Percentiles rank a stretch among this genome's conserved stretches.
Evolutionary conservation across 768 basidiomycete genomes (phyloP).

Genomic region (Boletus coccyginus): DNA sequence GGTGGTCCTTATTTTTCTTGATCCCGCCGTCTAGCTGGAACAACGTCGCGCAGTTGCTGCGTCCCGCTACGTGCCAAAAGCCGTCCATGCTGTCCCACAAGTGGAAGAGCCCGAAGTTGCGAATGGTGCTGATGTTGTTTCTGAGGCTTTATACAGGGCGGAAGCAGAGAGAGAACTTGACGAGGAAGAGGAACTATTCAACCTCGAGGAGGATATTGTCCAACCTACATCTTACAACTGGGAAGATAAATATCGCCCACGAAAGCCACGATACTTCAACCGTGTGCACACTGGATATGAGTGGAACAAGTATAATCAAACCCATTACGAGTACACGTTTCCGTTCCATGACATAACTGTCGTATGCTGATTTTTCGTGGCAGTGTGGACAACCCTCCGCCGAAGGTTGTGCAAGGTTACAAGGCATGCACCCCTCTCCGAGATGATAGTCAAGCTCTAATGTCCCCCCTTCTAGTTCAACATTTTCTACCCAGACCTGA

Average conservation of each 20-base stretch:
- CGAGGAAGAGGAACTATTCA: slow-evolving; percentile 95
- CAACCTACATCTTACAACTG: slow-evolving; percentile 90
- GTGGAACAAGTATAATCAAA: slow-evolving; percentile 99
- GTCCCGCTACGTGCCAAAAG: slow-evolving; percentile 85
- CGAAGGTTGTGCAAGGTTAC: slow-evolving; percentile 99
- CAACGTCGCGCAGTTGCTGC: slow-evolving; percentile 80
- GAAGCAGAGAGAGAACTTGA: slow-evolving; percentile 93
- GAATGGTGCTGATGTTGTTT: slow-evolving; percentile 72
- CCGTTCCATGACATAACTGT: background rate
- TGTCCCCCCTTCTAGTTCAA: slow-evolving; percentile 60
- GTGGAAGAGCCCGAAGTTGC: slow-evolving; percentile 52
- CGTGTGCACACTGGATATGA: slow-evolving; percentile 99
- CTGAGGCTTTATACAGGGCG: slow-evolving; percentile 87
- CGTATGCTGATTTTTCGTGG: slow-evolving; percentile 13
- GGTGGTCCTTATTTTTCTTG: background rate
- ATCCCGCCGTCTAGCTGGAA: slow-evolving; percentile 45
- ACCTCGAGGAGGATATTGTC: slow-evolving; percentile 83
- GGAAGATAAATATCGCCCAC: slow-evolving; percentile 97
- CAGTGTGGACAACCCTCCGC: slow-evolving; percentile 97
- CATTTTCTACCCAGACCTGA: slow-evolving; percentile 98
- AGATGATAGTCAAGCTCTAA: slow-evolving; percentile 3
- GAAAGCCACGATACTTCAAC: slow-evolving; percentile 98
- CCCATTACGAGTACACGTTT: slow-evolving; percentile 85
- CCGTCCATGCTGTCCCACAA: slow-evolving; percentile 58
- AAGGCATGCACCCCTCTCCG: slow-evolving; percentile 50